Evolutionary conservation across 495 filamentous ascomycete species (phyloP).

Genomic region (Cetradonia linearis): DNA sequence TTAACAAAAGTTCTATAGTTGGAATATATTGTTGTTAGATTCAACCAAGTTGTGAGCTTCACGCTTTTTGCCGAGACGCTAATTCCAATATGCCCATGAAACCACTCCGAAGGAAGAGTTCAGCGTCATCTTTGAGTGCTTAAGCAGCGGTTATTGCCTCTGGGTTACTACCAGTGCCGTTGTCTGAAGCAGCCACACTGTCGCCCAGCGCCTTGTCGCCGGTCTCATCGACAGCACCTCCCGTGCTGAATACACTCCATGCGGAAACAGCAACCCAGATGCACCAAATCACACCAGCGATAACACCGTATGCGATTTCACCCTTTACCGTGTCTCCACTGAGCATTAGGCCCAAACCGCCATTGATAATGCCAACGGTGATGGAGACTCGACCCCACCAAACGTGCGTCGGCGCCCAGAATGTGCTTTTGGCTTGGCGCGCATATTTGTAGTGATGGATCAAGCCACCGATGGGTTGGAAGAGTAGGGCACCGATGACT

Average conservation of each 20-base stretch:
- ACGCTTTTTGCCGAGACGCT: neutral
- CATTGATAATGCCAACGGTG: conserved; percentile 59
- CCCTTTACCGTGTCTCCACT: conserved; percentile 34
- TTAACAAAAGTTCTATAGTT: neutral
- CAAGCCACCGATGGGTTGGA: conserved; percentile 56
- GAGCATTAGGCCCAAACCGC: conserved; percentile 54
- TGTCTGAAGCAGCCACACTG: neutral
- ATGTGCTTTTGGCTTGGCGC: conserved; percentile 38
- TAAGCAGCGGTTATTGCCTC: neutral
- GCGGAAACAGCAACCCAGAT: conserved; percentile 35
- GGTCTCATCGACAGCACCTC: conserved; percentile 6
- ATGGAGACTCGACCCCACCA: conserved; percentile 60
- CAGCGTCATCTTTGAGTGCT: neutral
- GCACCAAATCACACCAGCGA: conserved; percentile 44
- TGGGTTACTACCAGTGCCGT: conserved; percentile 2
- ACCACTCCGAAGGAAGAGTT: neutral
- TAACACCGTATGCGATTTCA: conserved; percentile 48
- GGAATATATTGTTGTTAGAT: neutral
- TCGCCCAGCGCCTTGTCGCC: conserved; percentile 12
- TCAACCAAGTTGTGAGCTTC: no score
- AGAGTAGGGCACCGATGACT: conserved; percentile 43
- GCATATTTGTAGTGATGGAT: conserved; percentile 51
- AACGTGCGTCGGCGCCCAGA: conserved; percentile 52
- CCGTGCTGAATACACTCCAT: conserved; percentile 4
- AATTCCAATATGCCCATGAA: neutral